Conservation (phyloP, 73 alveolate genomes). For the Chromera velia region DNA sequence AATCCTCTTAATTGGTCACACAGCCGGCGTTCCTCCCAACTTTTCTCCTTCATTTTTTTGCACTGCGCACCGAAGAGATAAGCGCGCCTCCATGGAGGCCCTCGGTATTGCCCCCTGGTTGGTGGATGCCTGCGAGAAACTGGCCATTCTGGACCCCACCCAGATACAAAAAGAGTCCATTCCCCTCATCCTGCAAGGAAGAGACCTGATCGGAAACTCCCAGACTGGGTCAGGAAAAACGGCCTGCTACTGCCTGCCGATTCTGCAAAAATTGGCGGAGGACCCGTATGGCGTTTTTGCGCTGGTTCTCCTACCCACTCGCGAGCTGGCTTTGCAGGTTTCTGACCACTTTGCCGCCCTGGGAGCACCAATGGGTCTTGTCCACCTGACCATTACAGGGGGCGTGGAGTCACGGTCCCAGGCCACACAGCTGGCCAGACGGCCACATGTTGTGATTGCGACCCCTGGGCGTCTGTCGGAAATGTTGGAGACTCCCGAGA, state of each 20-base stretch:
- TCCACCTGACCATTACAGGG: slow-evolving; percentile 39
- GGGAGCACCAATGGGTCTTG: slow-evolving; percentile 39
- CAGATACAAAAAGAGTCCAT: slow-evolving; percentile 79
- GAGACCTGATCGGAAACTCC: slow-evolving; percentile 53
- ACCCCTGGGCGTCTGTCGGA: slow-evolving; percentile 65
- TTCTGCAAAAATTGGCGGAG: slow-evolving; percentile 70
- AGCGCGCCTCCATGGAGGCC: too few relatives aligned
- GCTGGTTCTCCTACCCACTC: slow-evolving; percentile 57
- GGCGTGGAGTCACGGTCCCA: slow-evolving; percentile 35
- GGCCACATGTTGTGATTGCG: slow-evolving; percentile 53
- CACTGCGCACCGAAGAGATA: too few relatives aligned
- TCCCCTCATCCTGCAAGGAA: slow-evolving; percentile 25
- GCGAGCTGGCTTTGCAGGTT: slow-evolving; percentile 65
- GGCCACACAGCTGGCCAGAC: slow-evolving; percentile 15
- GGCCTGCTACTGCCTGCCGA: slow-evolving; percentile 93
- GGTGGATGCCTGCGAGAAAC: slow-evolving; percentile 74
- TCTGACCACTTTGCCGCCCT: slow-evolving; percentile 53
- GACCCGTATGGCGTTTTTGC: slow-evolving; percentile 47
- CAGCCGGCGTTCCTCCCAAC: too few relatives aligned
- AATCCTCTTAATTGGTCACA: too few relatives aligned
- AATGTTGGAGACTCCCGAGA: slow-evolving; percentile 15
- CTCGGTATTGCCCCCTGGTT: slow-evolving; percentile 70
- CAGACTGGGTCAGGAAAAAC: slow-evolving; percentile 99
- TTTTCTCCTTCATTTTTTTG: too few relatives aligned
- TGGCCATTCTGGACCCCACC: slow-evolving; percentile 92